phyloP scores from a whole-genome alignment of 2,329 filamentous ascomycete species.

The Penicillium sp. region DNA sequence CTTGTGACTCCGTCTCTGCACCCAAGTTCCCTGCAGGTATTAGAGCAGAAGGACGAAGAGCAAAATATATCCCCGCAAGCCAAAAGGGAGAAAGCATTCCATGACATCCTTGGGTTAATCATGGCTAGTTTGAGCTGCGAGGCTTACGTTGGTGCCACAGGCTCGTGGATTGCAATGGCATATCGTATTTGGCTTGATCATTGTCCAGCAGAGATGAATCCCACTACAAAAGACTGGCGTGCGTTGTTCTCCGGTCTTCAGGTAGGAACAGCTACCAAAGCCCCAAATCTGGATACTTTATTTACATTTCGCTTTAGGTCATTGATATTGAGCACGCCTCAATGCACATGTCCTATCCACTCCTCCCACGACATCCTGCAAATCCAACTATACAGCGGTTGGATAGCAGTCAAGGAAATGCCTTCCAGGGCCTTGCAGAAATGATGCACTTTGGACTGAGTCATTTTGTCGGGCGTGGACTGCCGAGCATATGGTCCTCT shows the following conservation, averaged over 20 bases:
- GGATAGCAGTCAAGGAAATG: slow-evolving; percentile 24
- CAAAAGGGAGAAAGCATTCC: slow-evolving; percentile 20
- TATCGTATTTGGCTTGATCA: slow-evolving; percentile 32
- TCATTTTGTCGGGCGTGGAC: slow-evolving; percentile 31
- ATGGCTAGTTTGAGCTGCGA: slow-evolving; percentile 35
- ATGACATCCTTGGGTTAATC: slow-evolving; percentile 31
- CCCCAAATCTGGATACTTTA: not conserved
- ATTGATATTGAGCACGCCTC: slow-evolving; percentile 35
- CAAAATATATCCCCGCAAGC: not conserved
- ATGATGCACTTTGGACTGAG: slow-evolving; percentile 35
- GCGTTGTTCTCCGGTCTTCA: slow-evolving; percentile 31
- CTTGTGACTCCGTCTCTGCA: slow-evolving; percentile 19
- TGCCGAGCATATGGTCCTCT: slow-evolving; percentile 33
- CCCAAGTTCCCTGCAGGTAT: not conserved
- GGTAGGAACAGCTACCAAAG: slow-evolving; percentile 11
- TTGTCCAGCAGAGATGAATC: slow-evolving; percentile 19
- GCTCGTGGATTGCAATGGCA: slow-evolving; percentile 32
- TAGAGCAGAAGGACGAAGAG: not conserved
- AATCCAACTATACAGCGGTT: slow-evolving; percentile 20
- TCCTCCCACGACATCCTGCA: slow-evolving; percentile 29
- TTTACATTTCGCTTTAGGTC: slow-evolving; percentile 16
- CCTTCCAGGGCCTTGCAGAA: slow-evolving; percentile 29
- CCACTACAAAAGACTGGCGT: slow-evolving; percentile 22
- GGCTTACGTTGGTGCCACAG: slow-evolving; percentile 29
- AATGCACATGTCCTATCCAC: slow-evolving; percentile 33